These are phyloP conservation scores for Pestalotiopsis sp. DNA, from an alignment of 2,329 filamentous ascomycete genomes.

Conservation along the genomic window DNA sequence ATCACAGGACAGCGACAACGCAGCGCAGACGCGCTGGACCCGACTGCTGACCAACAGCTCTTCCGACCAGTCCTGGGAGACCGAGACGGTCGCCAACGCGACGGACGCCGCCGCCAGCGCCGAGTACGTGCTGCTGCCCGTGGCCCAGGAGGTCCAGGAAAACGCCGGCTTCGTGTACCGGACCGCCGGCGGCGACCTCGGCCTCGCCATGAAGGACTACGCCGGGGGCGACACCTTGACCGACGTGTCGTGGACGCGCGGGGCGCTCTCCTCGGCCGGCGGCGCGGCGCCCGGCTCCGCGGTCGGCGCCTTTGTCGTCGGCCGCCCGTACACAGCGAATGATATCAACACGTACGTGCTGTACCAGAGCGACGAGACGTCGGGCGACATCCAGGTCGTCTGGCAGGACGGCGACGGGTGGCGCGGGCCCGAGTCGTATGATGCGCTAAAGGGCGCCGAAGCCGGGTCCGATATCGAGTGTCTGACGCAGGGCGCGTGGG, in stretches of 20 bases:
- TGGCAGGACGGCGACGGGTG: constrained; percentile 25
- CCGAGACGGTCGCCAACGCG: constrained; percentile 14
- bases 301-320: constrained; percentile 24
- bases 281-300: constrained; percentile 18
- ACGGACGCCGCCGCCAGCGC: background rate
- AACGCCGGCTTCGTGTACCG: constrained; percentile 16
- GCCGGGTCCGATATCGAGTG: constrained; percentile 25
- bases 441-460: constrained; percentile 19
- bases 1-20: constrained; percentile 22
- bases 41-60: constrained; percentile 19
- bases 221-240: constrained; percentile 34
- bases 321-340: constrained; percentile 22
- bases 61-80: constrained; percentile 22
- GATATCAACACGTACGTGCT: constrained; percentile 27
- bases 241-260: constrained; percentile 1
- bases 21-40: constrained; percentile 20
- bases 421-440: constrained; percentile 24
- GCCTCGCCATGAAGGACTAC: constrained; percentile 42
- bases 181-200: constrained; percentile 3
- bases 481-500: constrained; percentile 21
- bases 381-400: constrained; percentile 21
- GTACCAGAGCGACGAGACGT: constrained; percentile 19
- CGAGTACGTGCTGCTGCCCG: constrained; percentile 11
- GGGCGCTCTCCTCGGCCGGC: background rate
- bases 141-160: constrained; percentile 8